Evolutionary conservation across 208 protist genomes (phyloP), one percentile per base, ranked within the genome.

Genomic region (Crithidia thermophila): DNA sequence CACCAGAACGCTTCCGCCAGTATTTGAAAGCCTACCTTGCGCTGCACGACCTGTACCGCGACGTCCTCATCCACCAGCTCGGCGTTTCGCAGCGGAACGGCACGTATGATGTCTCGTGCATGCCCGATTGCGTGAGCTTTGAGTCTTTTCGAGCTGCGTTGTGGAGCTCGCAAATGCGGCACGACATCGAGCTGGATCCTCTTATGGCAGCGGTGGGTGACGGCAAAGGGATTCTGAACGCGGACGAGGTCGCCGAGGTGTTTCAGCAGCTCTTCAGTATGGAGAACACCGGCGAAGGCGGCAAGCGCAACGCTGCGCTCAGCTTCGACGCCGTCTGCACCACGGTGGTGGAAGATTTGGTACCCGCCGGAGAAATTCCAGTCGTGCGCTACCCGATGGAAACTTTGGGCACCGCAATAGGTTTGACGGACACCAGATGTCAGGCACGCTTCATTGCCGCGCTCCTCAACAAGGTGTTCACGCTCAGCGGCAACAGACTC

Each of bases 31-130:
- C 53, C 31, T 81, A 81, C 34, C 33, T 77, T 14, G 63, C 58
- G n/a, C 43, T 77, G 60, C 70, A 59, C 28, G 75, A 77, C 25
- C 50, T 81, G 18, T 81, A 81, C 60, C 42, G 58, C n/a, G 70
- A 81, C 21, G 65, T 73, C 6, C 36, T 80, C 14, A 27, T 47
- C n/a, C 60, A 70, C 18, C 55, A 70, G 67, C 43, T 43, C 27
- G 28, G 55, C 7, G 39, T 39, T 0, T 67, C 51, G 11, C 40
- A 23, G 27, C 40, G 46, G 30, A 34, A 62, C 31, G 51, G 33
- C 14, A 33, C 42, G 25, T 40, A 40, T 18, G 59, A 74, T 33
- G 37, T 33, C 0, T 53, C 52, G 21, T 59, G 55, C 20, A 40
- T 67, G 58, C 59, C 67, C 20, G 46, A 13, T n/a, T 49, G 18